These are phyloP conservation scores for Lodderomyces oxycetoniae DNA, from an alignment of 1,139 yeast species.

Conservation along the genomic window DNA sequence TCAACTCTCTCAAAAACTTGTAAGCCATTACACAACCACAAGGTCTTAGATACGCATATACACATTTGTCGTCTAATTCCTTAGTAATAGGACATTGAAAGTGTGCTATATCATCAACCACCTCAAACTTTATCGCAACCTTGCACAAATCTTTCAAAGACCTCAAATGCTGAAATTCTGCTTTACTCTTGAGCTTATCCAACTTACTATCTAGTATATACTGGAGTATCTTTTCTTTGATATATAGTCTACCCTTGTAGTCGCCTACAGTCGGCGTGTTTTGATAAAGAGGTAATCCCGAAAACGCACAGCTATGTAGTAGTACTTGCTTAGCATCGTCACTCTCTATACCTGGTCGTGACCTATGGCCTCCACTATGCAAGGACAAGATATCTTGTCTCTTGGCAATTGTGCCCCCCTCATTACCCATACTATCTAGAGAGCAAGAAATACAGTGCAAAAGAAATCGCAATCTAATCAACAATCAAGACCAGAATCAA, in stretches of 20 bases:
- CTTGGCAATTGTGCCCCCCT: slow-evolving; percentile 49
- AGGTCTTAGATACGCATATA: slow-evolving; percentile 28
- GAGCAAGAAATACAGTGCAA: neutral
- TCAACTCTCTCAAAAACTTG: slow-evolving; percentile 19
- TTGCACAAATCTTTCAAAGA: slow-evolving; percentile 29
- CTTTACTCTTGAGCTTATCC: slow-evolving; percentile 7
- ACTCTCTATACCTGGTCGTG: neutral
- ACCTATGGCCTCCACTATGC: slow-evolving; percentile 15
- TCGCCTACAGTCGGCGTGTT: slow-evolving; percentile 59
- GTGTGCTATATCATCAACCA: slow-evolving; percentile 16
- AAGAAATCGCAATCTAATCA: neutral
- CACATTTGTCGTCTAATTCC: slow-evolving; percentile 18
- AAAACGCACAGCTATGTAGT: slow-evolving; percentile 22
- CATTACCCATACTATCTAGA: slow-evolving; percentile 36
- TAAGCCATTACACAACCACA: slow-evolving; percentile 41
- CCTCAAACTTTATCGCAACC: slow-evolving; percentile 24
- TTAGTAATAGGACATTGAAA: slow-evolving; percentile 52
- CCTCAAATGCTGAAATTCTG: slow-evolving; percentile 37
- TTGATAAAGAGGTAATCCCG: slow-evolving; percentile 24
- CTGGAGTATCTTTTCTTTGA: slow-evolving; percentile 63
- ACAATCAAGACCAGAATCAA: slow-evolving; percentile 1
- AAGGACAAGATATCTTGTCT: slow-evolving; percentile 38
- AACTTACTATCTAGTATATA: slow-evolving; percentile 38
- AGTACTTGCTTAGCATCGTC: slow-evolving; percentile 25
- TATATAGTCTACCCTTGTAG: slow-evolving; percentile 62